Evolutionary conservation across 495 filamentous ascomycete genomes (phyloP).

Genomic region (Letharia columbiana): DNA sequence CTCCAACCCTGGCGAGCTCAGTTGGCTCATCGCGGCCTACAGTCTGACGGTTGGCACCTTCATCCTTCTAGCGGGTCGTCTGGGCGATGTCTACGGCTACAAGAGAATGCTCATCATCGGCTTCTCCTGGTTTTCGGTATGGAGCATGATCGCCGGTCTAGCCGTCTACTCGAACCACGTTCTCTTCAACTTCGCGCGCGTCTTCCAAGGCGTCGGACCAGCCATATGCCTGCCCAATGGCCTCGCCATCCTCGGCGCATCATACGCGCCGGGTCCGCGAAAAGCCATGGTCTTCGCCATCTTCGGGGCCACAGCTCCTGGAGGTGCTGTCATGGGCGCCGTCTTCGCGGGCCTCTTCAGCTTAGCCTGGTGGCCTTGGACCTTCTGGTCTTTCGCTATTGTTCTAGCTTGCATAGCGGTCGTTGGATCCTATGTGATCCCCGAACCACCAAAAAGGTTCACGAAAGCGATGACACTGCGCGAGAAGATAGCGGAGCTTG

Average conservation of each 20-base stretch:
- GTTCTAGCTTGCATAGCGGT: conserved; percentile 35
- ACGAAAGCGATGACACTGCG: neutral
- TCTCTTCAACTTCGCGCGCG: conserved; percentile 51
- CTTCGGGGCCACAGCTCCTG: conserved; percentile 56
- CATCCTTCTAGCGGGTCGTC: conserved; percentile 52
- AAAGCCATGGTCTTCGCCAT: conserved; percentile 58
- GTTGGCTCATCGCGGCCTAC: conserved; percentile 52
- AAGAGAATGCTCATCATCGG: conserved; percentile 49
- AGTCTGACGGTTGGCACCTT: conserved; percentile 55
- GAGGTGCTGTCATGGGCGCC: conserved; percentile 43
- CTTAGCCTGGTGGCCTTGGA: conserved; percentile 58
- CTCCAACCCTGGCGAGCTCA: conserved; percentile 27
- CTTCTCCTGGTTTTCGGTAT: conserved; percentile 49
- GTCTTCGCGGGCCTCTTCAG: conserved; percentile 45
- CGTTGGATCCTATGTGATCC: conserved; percentile 29
- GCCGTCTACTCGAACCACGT: conserved; percentile 40
- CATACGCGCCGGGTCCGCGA: conserved; percentile 43
- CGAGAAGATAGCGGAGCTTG: conserved; percentile 15
- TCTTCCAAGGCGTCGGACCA: conserved; percentile 53
- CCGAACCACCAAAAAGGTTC: conserved; percentile 9
- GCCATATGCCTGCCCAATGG: conserved; percentile 55
- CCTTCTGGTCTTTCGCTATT: conserved; percentile 50
- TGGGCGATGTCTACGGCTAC: conserved; percentile 53
- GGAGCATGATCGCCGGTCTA: conserved; percentile 48
- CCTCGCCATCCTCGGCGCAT: conserved; percentile 51